phyloP scores from a whole-genome alignment of 306 rosid species.

The Casuarina cunninghamiana region DNA sequence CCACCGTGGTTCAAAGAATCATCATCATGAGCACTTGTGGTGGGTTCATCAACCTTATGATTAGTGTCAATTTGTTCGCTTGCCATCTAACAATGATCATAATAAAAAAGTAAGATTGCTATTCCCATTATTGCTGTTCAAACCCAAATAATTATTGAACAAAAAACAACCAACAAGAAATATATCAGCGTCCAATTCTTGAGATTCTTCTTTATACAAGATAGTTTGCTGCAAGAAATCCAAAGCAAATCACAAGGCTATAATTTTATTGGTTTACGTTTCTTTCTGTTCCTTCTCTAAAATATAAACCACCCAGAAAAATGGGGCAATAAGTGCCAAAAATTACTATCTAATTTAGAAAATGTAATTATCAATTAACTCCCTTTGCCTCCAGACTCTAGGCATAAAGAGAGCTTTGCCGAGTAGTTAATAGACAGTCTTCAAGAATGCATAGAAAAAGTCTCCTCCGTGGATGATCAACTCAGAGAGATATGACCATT shows the following conservation, averaged over 20 bases:
- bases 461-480: not conserved
- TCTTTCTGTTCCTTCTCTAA: slow-evolving; percentile 1
- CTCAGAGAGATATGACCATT: not conserved
- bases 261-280: not conserved
- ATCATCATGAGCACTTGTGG: slow-evolving; percentile 32
- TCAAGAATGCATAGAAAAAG: not conserved
- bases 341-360: not conserved
- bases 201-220: not conserved
- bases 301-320: not conserved
- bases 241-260: not conserved
- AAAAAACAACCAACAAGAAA: slow-evolving; percentile 19
- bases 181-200: not conserved
- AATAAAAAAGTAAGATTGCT: slow-evolving; percentile 23
- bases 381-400: not conserved
- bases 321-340: not conserved
- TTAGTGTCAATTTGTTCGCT: slow-evolving; percentile 38
- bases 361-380: not conserved
- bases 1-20: slow-evolving; percentile 30
- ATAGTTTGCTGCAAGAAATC: not conserved
- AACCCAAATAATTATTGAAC: slow-evolving; percentile 23
- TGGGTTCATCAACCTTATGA: slow-evolving; percentile 37
- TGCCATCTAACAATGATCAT: slow-evolving; percentile 61
- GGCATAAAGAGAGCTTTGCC: not conserved
- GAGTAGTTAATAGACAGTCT: slow-evolving; percentile 4
- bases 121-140: slow-evolving; percentile 16